Evolutionary conservation across 148 eudicot genomes (phyloP).

Genomic region (Rheum nobile): DNA sequence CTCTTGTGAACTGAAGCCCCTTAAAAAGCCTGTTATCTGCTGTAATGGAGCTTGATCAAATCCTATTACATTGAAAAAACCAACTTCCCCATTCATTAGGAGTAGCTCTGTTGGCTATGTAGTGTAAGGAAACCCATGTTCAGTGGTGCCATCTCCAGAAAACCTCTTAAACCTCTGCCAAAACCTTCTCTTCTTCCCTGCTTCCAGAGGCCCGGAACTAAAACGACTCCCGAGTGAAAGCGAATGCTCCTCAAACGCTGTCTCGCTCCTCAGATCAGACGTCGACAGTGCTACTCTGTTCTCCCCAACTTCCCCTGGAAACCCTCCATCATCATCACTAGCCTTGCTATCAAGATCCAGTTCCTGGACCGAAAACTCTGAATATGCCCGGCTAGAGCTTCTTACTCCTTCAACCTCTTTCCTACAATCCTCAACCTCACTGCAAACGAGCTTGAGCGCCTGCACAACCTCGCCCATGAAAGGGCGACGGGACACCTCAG

Average conservation of each 20-base stretch:
- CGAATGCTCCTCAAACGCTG: slow-evolving; percentile 24
- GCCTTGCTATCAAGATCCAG: slow-evolving; percentile 15
- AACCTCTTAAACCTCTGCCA: slow-evolving; percentile 53
- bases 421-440: slow-evolving; percentile 48
- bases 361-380: not conserved
- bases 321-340: slow-evolving; percentile 7
- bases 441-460: slow-evolving; percentile 75
- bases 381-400: not conserved
- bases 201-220: slow-evolving; percentile 58
- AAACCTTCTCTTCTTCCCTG: slow-evolving; percentile 32
- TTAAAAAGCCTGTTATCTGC: too few species aligned
- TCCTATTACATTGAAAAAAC: not conserved
- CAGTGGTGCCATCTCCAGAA: slow-evolving; percentile 52
- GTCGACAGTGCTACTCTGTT: slow-evolving; percentile 32
- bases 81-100: too few species aligned
- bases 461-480: slow-evolving; percentile 98
- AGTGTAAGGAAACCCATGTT: slow-evolving; percentile 19
- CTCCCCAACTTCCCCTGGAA: slow-evolving; percentile 31
- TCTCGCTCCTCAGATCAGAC: slow-evolving; percentile 31
- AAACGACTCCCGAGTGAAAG: slow-evolving; percentile 32
- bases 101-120: not conserved
- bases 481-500: slow-evolving; percentile 84
- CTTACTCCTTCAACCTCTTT: not conserved
- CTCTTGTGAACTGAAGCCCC: not conserved
- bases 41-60: not conserved